Base-by-base conservation (phyloP, 78 protist species). In the Guillardia theta region DNA sequence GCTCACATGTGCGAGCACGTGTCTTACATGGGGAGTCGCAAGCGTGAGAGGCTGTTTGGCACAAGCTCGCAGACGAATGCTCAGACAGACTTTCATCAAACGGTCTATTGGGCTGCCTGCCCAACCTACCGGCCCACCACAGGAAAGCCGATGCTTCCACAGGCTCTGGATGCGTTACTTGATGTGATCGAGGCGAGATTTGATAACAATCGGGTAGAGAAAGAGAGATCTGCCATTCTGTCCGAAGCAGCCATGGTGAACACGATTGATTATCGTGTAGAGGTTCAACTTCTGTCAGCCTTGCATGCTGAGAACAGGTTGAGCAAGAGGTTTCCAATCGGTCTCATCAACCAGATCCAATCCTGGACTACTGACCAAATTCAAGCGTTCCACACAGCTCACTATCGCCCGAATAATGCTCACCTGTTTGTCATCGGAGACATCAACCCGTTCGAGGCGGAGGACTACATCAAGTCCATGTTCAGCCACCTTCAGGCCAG, bases 1-100 rank as follows among this genome's bases (percentile, higher is more conserved):
- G 83, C 83, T 15, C 83, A 70, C 83, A 70, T 70, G 83, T 70
- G 83, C 83, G 83, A 70, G 83, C 83, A 70, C 41, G 83, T 70
- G 10, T 36, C 46, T 43, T 70, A 70, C 83, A 70, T 70, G 83
- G 83, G 83, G 46, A 70, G 83, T 43, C 83, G 83, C 9, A 70
- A 70, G 83, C 6, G 83, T 4, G 83, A 70, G 83, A 36, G 83
- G 41, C 83, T 70, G n/a, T 70, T 70, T 24, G 83, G 83, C 46
- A 70, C 83, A 12, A 70, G 83, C 83, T 36, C 46, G 46, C 83
- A 70, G 83, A 70, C 83, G 46, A 70, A 70, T 6, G 83, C 83
- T 24, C 83, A 70, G 41, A 70, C 83, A 15, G 83, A 70, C 83
- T 70, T 70, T 43, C 83, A 70, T 33, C 83, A 70, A 36, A 70